phyloP scores from a whole-genome alignment of 441 rosid genomes.

The Euphorbia schlechtendalii region DNA sequence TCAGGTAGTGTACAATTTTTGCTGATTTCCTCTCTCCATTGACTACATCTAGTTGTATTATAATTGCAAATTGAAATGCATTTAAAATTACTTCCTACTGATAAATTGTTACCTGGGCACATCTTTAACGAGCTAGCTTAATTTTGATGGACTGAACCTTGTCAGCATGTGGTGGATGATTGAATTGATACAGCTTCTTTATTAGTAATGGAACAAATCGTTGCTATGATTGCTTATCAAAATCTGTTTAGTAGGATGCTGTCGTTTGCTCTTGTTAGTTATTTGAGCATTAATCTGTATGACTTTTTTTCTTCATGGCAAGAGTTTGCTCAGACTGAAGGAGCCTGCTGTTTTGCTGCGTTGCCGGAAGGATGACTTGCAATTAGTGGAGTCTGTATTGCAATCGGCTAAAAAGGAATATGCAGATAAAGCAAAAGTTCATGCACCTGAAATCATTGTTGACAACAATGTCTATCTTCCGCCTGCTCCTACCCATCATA shows the following conservation, averaged over 20 bases:
- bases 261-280: background rate
- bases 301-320: slow-evolving; percentile 13
- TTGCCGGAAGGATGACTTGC: slow-evolving; percentile 67
- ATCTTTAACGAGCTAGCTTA: background rate
- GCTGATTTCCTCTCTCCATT: background rate
- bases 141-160: background rate
- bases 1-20: slow-evolving; percentile 47
- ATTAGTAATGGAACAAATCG: background rate
- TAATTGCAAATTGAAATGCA: background rate
- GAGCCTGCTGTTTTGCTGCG: no score
- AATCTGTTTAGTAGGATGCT: background rate
- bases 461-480: slow-evolving; percentile 67
- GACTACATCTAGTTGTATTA: background rate
- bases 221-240: background rate
- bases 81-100: background rate
- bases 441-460: slow-evolving; percentile 65
- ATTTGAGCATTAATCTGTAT: background rate
- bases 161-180: background rate
- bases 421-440: slow-evolving; percentile 56
- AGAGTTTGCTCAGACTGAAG: slow-evolving; percentile 82
- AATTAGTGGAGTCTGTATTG: slow-evolving; percentile 63
- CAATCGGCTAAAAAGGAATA: slow-evolving; percentile 69
- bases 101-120: background rate
- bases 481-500: slow-evolving; percentile 67
- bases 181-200: background rate